These are phyloP conservation scores for Jaenimonas drosophilae DNA, from an alignment of 208 protist genomes.

Conservation along the genomic window DNA sequence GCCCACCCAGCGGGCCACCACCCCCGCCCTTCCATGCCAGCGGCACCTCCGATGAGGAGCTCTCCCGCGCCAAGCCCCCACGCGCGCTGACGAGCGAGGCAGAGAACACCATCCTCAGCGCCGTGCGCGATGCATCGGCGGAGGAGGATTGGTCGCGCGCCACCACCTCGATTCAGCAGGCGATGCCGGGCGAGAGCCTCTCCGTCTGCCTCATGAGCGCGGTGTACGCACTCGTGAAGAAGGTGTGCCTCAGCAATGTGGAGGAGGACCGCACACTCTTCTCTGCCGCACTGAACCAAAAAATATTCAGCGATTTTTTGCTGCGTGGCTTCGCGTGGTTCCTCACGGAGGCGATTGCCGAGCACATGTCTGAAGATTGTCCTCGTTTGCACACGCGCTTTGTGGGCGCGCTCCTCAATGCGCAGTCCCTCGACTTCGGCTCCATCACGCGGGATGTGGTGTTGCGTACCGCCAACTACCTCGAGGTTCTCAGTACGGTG, in stretches of 20 bases:
- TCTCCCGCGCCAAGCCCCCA: slow-evolving; percentile 56
- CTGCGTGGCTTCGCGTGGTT: slow-evolving; percentile 69
- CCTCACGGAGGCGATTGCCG: slow-evolving; percentile 51
- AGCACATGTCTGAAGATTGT: slow-evolving; percentile 52
- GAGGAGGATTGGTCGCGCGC: slow-evolving; percentile 38
- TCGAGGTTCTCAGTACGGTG: slow-evolving; percentile 52
- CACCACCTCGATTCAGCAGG: slow-evolving; percentile 17
- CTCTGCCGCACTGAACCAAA: slow-evolving; percentile 25
- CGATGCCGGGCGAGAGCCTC: slow-evolving; percentile 28
- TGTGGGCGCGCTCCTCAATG: slow-evolving; percentile 20
- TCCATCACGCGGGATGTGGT: slow-evolving; percentile 56
- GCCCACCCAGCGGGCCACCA: slow-evolving; percentile 2
- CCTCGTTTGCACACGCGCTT: slow-evolving; percentile 61
- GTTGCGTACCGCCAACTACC: slow-evolving; percentile 71
- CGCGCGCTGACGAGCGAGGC: slow-evolving; percentile 38
- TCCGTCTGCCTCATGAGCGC: slow-evolving; percentile 43
- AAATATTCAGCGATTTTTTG: slow-evolving; percentile 35
- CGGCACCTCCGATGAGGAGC: slow-evolving; percentile 43
- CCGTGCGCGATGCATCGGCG: slow-evolving; percentile 41
- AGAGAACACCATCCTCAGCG: slow-evolving; percentile 36
- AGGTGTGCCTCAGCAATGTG: slow-evolving; percentile 22
- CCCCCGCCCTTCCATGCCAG: slow-evolving; percentile 4
- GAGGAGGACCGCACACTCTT: slow-evolving; percentile 45
- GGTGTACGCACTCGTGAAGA: slow-evolving; percentile 53
- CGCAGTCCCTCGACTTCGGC: slow-evolving; percentile 36